phyloP scores from a whole-genome alignment of 495 filamentous ascomycete species.

The Xylaria palmicola region DNA sequence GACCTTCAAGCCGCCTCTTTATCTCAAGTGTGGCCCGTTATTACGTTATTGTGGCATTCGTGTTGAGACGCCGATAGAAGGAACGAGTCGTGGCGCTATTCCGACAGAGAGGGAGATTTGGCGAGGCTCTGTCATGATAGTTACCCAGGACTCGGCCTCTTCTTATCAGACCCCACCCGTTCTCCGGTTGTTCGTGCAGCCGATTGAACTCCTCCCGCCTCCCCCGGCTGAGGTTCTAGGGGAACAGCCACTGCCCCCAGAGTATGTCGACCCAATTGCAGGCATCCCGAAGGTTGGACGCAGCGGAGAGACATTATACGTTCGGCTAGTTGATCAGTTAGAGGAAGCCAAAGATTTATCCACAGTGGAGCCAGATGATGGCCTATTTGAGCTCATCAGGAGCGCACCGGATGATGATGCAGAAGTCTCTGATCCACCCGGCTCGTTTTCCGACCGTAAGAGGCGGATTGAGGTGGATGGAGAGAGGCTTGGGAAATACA shows the following conservation, averaged over 20 bases:
- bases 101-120: slow-evolving; percentile 70
- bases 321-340: slow-evolving; percentile 79
- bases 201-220: slow-evolving; percentile 80
- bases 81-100: slow-evolving; percentile 33
- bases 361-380: slow-evolving; percentile 70
- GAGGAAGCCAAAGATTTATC: slow-evolving; percentile 75
- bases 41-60: slow-evolving; percentile 85
- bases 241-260: slow-evolving; percentile 65
- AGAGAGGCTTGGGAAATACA: slow-evolving; percentile 71
- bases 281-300: slow-evolving; percentile 80
- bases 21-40: slow-evolving; percentile 86
- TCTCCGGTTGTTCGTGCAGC: slow-evolving; percentile 79
- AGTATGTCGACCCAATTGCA: slow-evolving; percentile 87
- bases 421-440: slow-evolving; percentile 37
- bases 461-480: slow-evolving; percentile 58
- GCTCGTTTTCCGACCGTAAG: slow-evolving; percentile 47
- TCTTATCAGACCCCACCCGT: slow-evolving; percentile 76
- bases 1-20: slow-evolving; percentile 76
- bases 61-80: slow-evolving; percentile 42
- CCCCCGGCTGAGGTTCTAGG: slow-evolving; percentile 67
- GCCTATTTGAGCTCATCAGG: slow-evolving; percentile 66
- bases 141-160: slow-evolving; percentile 78
- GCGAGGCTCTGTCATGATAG: slow-evolving; percentile 92
- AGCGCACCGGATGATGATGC: slow-evolving; percentile 38
- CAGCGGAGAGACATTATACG: slow-evolving; percentile 76